Conservation (phyloP, 2,329 filamentous ascomycete genomes). For the Colletotrichum sp. region DNA sequence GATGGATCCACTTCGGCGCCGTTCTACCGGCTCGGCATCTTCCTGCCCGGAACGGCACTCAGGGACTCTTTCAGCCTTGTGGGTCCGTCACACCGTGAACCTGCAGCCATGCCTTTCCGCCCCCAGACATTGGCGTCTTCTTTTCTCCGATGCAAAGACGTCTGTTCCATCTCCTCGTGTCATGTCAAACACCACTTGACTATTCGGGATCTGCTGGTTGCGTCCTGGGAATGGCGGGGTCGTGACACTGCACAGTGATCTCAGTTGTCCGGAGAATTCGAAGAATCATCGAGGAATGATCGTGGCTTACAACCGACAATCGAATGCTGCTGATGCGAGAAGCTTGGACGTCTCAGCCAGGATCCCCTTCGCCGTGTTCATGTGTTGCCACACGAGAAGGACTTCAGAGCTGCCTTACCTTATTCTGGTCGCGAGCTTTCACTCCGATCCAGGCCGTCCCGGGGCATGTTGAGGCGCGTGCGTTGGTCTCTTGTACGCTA, state of each 20-base stretch:
- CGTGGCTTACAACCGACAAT: neutral
- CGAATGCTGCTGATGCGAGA: neutral
- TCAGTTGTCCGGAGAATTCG: neutral
- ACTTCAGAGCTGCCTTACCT: too few species aligned
- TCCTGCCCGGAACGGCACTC: neutral
- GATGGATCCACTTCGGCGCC: constrained; percentile 2
- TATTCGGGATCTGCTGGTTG: neutral
- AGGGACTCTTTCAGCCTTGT: constrained; percentile 13
- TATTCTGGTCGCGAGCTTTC: neutral
- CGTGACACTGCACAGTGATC: neutral
- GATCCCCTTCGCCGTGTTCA: neutral
- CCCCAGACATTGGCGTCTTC: neutral
- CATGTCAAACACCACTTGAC: neutral
- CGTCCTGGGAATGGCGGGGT: neutral
- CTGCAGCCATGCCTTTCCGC: neutral
- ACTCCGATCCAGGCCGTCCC: neutral
- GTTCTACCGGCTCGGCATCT: constrained; percentile 14
- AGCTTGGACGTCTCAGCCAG: neutral
- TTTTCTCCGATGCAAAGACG: neutral
- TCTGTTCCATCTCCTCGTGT: neutral
- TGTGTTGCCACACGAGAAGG: neutral
- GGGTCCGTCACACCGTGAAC: neutral
- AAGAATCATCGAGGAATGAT: neutral
- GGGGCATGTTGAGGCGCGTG: neutral
- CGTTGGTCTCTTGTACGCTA: neutral